Base-by-base conservation (phyloP, 768 basidiomycete species). In the Mrakia hoshinonis region DNA sequence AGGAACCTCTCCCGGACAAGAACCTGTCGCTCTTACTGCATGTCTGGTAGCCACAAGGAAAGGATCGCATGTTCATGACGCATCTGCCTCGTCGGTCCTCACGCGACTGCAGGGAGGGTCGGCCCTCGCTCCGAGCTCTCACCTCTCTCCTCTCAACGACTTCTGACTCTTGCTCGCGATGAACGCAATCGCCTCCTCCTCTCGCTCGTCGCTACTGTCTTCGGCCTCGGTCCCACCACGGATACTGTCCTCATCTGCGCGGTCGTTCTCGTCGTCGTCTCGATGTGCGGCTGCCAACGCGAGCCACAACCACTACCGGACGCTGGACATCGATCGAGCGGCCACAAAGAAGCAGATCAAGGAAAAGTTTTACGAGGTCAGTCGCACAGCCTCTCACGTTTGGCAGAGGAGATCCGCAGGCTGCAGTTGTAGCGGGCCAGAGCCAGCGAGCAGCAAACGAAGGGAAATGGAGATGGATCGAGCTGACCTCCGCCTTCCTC, bases 331-430 rank as follows among this genome's bases (percentile, higher is more conserved):
- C 20, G 65, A 58, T 36, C 64, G 70, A 11, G 54, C 49, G 13
- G 70, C 70, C 10, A 62, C 20, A 20, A 72, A 60, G 60, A 72
- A 72, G 46, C 39, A 67, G 36, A 67, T 72, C 47, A 72, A 72
- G 49, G 70, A 72, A 26, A 65, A 47, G 52, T 72, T 72, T 24
- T 72, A 72, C n/a, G 70, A 72, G 55, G 70, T 72, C 24, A 51
- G 43, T 36, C 36, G 22, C 13, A 1, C 11, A 1, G 10, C 31
- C 1, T 38, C 36, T 31, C 36, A 2, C 60, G 1, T 48, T 26
- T n/a, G 43, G 18, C 47, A 31, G 18, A 26, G 26, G 1, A n/a
- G n/a, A n/a, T n/a, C n/a, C n/a, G n/a, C n/a, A n/a, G n/a, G n/a
- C n/a, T n/a, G n/a, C n/a, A n/a, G n/a, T n/a, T n/a, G n/a, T n/a